These are phyloP conservation scores for Gymnopilus junonius DNA, from an alignment of 768 basidiomycete species.

Conservation along the genomic window DNA sequence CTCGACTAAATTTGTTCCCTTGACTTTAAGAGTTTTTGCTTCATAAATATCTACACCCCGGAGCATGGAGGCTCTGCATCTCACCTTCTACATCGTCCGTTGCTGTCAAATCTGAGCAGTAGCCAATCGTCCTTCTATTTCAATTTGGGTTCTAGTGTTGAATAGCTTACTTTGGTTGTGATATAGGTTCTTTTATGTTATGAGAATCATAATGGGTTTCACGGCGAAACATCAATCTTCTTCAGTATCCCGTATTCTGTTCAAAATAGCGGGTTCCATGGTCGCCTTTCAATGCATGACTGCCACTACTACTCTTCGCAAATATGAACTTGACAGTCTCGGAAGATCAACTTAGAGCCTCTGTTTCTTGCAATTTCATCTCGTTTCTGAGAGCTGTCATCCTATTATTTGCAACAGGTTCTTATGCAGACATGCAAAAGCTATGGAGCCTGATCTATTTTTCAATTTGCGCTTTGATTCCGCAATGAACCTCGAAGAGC, in stretches of 20 bases:
- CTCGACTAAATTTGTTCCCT: neutral
- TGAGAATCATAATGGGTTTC: conserved; percentile 1
- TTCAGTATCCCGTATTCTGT: neutral
- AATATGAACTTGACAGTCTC: too few relatives aligned
- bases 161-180: neutral
- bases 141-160: neutral
- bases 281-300: too few relatives aligned
- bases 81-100: neutral
- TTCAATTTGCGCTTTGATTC: too few relatives aligned
- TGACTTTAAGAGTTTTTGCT: neutral
- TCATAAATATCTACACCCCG: neutral
- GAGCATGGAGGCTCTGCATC: neutral
- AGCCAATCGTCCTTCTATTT: neutral
- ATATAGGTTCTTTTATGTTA: neutral
- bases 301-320: too few relatives aligned
- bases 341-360: too few relatives aligned
- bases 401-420: too few relatives aligned
- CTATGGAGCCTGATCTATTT: too few relatives aligned
- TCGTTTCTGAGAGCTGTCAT: too few relatives aligned
- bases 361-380: too few relatives aligned
- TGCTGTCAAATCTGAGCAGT: neutral
- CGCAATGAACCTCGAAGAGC: too few relatives aligned
- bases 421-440: too few relatives aligned
- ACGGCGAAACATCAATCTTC: neutral
- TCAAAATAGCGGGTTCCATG: too few relatives aligned